phyloP scores from a whole-genome alignment of 2,329 filamentous ascomycete species.

The Fusarium aywerte region DNA sequence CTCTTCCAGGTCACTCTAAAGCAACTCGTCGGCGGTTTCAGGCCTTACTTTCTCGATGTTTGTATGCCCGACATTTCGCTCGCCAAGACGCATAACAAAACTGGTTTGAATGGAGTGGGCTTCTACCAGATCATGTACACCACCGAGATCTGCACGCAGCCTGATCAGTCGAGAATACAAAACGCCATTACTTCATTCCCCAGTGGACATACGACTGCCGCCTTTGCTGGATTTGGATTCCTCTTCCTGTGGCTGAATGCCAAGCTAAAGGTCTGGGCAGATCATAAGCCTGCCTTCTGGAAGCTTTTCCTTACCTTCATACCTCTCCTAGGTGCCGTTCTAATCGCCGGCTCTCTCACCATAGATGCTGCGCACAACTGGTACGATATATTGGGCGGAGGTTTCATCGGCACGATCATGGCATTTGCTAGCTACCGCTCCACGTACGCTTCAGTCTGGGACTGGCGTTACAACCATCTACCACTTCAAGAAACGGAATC shows the following conservation, averaged over 20 bases:
- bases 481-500: slow-evolving; percentile 60
- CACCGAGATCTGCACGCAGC: slow-evolving; percentile 67
- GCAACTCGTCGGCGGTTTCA: slow-evolving; percentile 71
- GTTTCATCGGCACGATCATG: slow-evolving; percentile 69
- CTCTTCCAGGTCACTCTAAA: slow-evolving; percentile 76
- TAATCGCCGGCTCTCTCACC: slow-evolving; percentile 70
- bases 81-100: slow-evolving; percentile 53
- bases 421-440: slow-evolving; percentile 73
- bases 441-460: slow-evolving; percentile 74
- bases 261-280: slow-evolving; percentile 75
- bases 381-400: slow-evolving; percentile 75
- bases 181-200: slow-evolving; percentile 73
- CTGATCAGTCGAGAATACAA: slow-evolving; percentile 65
- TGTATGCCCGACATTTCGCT: slow-evolving; percentile 67
- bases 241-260: slow-evolving; percentile 76
- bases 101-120: slow-evolving; percentile 59
- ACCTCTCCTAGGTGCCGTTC: slow-evolving; percentile 68
- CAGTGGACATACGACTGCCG: slow-evolving; percentile 73
- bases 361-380: slow-evolving; percentile 75
- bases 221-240: slow-evolving; percentile 72
- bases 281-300: slow-evolving; percentile 75
- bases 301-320: slow-evolving; percentile 68
- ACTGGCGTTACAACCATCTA: slow-evolving; percentile 75
- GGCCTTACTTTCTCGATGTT: slow-evolving; percentile 72
- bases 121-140: slow-evolving; percentile 72